A percentile compares a stretch with the other conserved stretches of the same genome.
These are phyloP conservation scores for Suillus occidentalis DNA, from an alignment of 768 basidiomycete genomes.

Conservation along the genomic window DNA sequence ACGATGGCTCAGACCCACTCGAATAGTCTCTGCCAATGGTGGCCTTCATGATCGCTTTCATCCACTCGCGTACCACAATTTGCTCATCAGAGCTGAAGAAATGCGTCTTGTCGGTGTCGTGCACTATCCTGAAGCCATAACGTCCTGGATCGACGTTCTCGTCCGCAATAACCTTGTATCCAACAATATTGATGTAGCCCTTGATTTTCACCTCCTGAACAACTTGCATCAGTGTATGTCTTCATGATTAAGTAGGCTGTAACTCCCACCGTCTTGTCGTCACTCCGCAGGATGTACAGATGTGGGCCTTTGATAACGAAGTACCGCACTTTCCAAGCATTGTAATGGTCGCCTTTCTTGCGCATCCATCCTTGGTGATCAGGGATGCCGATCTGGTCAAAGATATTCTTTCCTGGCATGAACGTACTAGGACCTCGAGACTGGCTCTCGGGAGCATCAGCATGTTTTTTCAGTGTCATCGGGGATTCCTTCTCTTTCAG, in stretches of 20 bases:
- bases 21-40: constrained; percentile 94
- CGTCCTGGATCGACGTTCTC: constrained; percentile 89
- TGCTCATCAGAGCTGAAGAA: constrained; percentile 93
- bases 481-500: constrained; percentile 14
- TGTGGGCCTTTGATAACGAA: constrained; percentile 92
- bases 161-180: constrained; percentile 92
- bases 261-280: constrained; percentile 47
- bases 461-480: neutral
- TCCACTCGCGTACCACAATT: constrained; percentile 87
- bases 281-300: constrained; percentile 82
- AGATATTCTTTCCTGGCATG: constrained; percentile 67
- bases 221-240: constrained; percentile 1
- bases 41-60: constrained; percentile 99
- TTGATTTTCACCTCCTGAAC: constrained; percentile 89
- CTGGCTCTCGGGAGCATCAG: neutral
- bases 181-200: constrained; percentile 89
- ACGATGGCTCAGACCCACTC: constrained; percentile 49
- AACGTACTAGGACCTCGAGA: constrained; percentile 37
- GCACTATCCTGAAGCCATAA: constrained; percentile 94
- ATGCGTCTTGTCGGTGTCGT: constrained; percentile 84
- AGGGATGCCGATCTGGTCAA: constrained; percentile 88
- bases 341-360: constrained; percentile 93
- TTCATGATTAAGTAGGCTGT: neutral
- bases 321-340: constrained; percentile 88
- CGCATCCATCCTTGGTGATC: constrained; percentile 95